Base-by-base conservation (phyloP, 2,329 filamentous ascomycete genomes). In the Botrytis porri region DNA sequence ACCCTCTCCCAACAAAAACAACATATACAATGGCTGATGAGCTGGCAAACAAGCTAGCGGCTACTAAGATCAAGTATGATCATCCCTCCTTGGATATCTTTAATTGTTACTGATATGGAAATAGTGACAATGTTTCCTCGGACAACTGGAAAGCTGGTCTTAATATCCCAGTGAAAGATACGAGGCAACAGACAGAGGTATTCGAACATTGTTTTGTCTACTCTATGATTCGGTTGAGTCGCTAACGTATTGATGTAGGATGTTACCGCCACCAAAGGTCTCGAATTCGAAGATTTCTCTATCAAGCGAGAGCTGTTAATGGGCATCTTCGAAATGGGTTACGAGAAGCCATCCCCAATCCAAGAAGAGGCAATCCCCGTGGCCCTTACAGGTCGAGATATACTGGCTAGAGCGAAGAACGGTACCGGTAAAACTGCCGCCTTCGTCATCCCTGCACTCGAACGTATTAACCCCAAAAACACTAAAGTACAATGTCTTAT, bases 291-390 rank as follows among this genome's bases (percentile, higher is more conserved):
- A 84, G 93, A 98, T 78, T 98, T 99, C 82, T 93, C 92, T 77
- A 91, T 99, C 79, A 97, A 97, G 86, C 89, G 96, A 81, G 93
- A 97, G 82, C 86, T 99, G 75, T 89, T 99, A 85, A 99, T 98
- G 95, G 96, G 96, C 75, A 98, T 99, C 77, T 99, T 98, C 83
- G 96, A 99, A 85, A 96, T 96, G 78, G 96, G 96, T 76, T 99
- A 98, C 83, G 96, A 99, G 83, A 98, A 97, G 85, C 96, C 96
- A 25, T 99, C 96, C 73, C 96, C 96, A 18, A 99, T 99, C 79
- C 96, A 99, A 89, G 96, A 99, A 90, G 96, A 98, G 85, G 94
- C 96, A 72, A 98, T 99, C 80, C 96, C 96, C 65, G 95, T 99
- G 77, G 96, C 96, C 69, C 88, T 99, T 73, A 97, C 95, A 65